These are phyloP conservation scores for Chimonanthus salicifolius DNA, from an alignment of 164 flowering plant species.

Conservation along the genomic window DNA sequence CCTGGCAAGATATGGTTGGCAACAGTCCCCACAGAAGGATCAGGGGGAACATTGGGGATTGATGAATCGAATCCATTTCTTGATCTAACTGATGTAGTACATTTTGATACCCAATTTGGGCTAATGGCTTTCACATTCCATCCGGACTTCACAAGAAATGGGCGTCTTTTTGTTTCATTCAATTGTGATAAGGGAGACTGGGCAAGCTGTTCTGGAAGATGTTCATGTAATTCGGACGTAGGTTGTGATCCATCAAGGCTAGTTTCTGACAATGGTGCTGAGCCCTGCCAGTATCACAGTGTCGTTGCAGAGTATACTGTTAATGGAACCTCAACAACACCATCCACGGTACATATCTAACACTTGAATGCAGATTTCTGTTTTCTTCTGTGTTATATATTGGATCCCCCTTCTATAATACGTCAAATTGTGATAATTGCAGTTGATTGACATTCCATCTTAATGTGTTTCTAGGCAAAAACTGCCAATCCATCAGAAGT, in stretches of 20 bases:
- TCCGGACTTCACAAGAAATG: constrained; percentile 71
- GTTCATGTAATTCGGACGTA: constrained; percentile 83
- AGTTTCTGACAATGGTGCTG: constrained; percentile 45
- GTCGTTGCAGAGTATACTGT: constrained; percentile 73
- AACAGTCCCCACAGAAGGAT: constrained; percentile 59
- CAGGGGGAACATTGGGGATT: constrained; percentile 50
- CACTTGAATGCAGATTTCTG: background rate
- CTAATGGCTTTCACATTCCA: constrained; percentile 84
- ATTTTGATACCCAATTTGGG: constrained; percentile 69
- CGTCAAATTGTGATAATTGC: background rate
- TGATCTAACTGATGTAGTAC: constrained; percentile 74
- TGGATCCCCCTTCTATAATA: background rate
- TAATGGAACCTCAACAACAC: constrained; percentile 47
- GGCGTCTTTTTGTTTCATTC: constrained; percentile 78
- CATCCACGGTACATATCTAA: constrained; percentile 45
- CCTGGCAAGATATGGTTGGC: constrained; percentile 77
- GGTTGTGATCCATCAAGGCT: constrained; percentile 85
- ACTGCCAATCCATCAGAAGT: constrained; percentile 70
- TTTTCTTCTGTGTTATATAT: background rate
- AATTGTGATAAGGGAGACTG: constrained; percentile 69
- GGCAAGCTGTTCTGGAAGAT: constrained; percentile 77
- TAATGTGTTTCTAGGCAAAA: constrained; percentile 40
- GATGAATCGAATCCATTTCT: constrained; percentile 66
- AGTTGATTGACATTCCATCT: constrained; percentile 4
- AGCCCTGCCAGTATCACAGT: constrained; percentile 75